Evolutionary conservation across 345 rosid genomes (phyloP).

Genomic region (Melaleuca quinquenervia): DNA sequence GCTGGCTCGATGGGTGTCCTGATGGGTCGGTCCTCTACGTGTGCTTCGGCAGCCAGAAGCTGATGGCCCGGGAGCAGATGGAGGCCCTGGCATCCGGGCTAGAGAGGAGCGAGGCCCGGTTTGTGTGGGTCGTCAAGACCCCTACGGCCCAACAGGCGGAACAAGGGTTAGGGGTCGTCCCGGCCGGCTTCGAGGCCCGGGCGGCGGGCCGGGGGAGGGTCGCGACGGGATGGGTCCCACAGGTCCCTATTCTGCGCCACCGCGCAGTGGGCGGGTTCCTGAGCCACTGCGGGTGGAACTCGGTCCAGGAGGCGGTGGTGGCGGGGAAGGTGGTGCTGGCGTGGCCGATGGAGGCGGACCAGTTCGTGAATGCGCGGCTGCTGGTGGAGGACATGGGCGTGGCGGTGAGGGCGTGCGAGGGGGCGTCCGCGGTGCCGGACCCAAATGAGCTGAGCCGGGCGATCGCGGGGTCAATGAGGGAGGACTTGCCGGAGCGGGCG

Average conservation of each 20-base stretch:
- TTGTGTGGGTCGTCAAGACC: constrained; percentile 50
- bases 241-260: constrained; percentile 38
- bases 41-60: constrained; percentile 58
- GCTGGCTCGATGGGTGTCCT: constrained; percentile 50
- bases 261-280: constrained; percentile 45
- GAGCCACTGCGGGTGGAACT: constrained; percentile 83
- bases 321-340: constrained; percentile 35
- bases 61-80: constrained; percentile 24
- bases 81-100: constrained; percentile 44
- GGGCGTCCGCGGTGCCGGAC: constrained; percentile 40
- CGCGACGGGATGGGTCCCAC: constrained; percentile 51
- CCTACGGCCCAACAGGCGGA: constrained; percentile 7
- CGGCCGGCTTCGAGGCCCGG: constrained; percentile 38
- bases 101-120: constrained; percentile 36
- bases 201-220: constrained; percentile 30
- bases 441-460: constrained; percentile 21
- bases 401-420: constrained; percentile 37
- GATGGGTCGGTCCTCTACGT: constrained; percentile 46
- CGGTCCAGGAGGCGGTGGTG: constrained; percentile 46
- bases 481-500: not conserved
- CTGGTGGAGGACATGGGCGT: constrained; percentile 48
- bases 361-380: constrained; percentile 35
- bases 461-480: constrained; percentile 13
- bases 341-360: constrained; percentile 81
- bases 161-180: constrained; percentile 12